Conservation (phyloP, 202 grass and related monocot species). For the Panicum hallii region DNA sequence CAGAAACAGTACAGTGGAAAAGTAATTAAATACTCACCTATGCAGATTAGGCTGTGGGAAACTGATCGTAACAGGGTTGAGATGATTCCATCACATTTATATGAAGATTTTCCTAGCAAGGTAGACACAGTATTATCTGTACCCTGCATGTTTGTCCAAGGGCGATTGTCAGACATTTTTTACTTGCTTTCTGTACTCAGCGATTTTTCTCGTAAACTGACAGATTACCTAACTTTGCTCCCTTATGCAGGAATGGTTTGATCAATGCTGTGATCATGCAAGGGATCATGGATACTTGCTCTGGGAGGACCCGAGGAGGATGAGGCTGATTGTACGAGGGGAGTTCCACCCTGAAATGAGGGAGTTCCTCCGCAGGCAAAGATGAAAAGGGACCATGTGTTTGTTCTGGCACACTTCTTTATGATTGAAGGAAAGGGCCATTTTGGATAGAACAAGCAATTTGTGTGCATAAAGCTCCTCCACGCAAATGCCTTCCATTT, state of each 20-base stretch:
- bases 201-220: neutral
- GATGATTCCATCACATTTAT: conserved; percentile 64
- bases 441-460: neutral
- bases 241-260: conserved; percentile 76
- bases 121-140: conserved; percentile 35
- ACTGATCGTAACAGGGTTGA: conserved; percentile 80
- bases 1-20: neutral
- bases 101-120: conserved; percentile 95
- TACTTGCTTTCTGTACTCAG: neutral
- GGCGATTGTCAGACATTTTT: neutral
- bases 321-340: conserved; percentile 69
- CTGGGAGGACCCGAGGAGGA: conserved; percentile 73
- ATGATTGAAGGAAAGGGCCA: neutral
- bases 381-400: conserved; percentile 25
- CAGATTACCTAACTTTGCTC: neutral
- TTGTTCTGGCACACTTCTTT: neutral
- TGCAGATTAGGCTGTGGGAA: conserved; percentile 97
- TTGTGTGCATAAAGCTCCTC: neutral
- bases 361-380: conserved; percentile 75
- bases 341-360: conserved; percentile 85
- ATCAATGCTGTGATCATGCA: conserved; percentile 77
- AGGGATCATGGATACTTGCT: conserved; percentile 77
- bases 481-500: neutral
- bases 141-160: neutral
- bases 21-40: conserved; percentile 1